These are phyloP conservation scores for Uncinocarpus reesii DNA, from an alignment of 2,329 filamentous ascomycete species.

Conservation along the genomic window DNA sequence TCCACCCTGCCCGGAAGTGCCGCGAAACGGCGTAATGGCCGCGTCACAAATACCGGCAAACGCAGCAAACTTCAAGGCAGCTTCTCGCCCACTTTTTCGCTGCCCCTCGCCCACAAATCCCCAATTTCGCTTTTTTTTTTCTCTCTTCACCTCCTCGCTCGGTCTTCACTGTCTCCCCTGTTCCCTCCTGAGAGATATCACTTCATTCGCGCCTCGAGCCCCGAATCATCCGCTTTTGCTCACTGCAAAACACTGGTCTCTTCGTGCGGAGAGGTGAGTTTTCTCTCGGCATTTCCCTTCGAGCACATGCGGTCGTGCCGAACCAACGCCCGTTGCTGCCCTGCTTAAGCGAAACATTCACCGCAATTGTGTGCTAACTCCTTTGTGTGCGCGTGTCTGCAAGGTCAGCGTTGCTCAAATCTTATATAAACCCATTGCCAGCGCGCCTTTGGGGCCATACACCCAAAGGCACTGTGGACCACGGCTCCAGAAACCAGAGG, in stretches of 20 bases:
- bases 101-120: slow-evolving; percentile 12
- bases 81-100: slow-evolving; percentile 10
- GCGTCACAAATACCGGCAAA: slow-evolving; percentile 9
- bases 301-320: neutral
- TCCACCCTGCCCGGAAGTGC: neutral
- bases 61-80: slow-evolving; percentile 4
- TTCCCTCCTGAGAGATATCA: neutral
- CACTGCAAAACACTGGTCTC: neutral
- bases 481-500: slow-evolving; percentile 32
- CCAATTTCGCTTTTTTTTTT: slow-evolving; percentile 4
- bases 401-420: neutral
- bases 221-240: neutral
- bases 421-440: slow-evolving; percentile 8
- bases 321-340: neutral
- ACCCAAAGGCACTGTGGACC: slow-evolving; percentile 32
- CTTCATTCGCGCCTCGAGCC: neutral
- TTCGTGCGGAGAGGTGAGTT: slow-evolving; percentile 7
- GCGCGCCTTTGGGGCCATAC: slow-evolving; percentile 30
- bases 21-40: neutral
- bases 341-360: slow-evolving; percentile 1
- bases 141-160: neutral
- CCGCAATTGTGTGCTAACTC: slow-evolving; percentile 1
- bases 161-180: slow-evolving; percentile 5
- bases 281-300: slow-evolving; percentile 3
- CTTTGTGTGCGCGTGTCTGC: neutral